Percentiles rank a stretch among this genome's conserved stretches.
These are phyloP conservation scores for Saturnispora hagleri DNA, from an alignment of 805 yeast genomes.

Conservation along the genomic window DNA sequence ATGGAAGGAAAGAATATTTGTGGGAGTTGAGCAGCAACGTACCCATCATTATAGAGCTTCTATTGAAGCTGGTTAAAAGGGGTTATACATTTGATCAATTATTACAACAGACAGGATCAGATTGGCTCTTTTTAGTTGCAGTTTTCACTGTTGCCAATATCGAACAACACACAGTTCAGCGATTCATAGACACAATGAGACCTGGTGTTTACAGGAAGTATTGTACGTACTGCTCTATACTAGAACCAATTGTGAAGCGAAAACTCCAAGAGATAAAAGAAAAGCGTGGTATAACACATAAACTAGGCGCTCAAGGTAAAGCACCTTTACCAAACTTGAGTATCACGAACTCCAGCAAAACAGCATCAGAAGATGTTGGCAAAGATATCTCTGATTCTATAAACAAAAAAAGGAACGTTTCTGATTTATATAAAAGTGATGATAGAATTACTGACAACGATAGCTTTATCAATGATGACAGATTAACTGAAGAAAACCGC, in stretches of 20 bases:
- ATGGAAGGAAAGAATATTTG: neutral
- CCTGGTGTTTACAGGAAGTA: neutral
- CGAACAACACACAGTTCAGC: neutral
- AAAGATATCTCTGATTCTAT: neutral
- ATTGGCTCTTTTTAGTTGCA: neutral
- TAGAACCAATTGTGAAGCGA: neutral
- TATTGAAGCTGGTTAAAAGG: neutral
- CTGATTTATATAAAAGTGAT: neutral
- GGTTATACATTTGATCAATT: neutral
- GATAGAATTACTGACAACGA: neutral
- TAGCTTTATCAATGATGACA: neutral
- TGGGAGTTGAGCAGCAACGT: neutral
- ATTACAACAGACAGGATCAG: neutral
- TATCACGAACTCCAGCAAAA: neutral
- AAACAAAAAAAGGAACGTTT: neutral
- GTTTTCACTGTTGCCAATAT: neutral
- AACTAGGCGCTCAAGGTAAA: neutral
- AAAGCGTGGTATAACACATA: neutral
- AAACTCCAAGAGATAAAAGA: neutral
- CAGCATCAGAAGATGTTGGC: neutral
- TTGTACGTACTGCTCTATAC: neutral
- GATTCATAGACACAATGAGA: neutral
- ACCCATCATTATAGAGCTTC: neutral
- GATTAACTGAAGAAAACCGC: neutral
- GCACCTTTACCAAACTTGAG: neutral